Percentiles rank a stretch among this genome's conserved stretches.
Conservation (phyloP, 441 rosid genomes). For the Kokia cookei region DNA sequence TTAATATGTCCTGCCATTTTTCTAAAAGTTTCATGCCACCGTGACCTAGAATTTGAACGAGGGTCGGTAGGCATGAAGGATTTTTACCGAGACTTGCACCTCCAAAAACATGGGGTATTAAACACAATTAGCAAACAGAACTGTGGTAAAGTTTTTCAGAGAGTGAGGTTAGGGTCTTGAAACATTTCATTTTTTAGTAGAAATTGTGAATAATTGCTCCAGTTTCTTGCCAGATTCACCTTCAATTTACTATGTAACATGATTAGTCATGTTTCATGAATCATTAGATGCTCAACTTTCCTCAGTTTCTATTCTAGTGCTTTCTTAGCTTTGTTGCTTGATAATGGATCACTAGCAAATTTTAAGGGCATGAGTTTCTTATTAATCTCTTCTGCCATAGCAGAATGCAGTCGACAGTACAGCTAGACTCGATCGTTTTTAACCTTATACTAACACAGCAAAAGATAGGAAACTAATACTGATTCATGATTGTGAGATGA, state of each 20-base stretch:
- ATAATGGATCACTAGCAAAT: too few species aligned
- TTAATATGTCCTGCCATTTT: constrained; percentile 15
- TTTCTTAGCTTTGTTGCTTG: too few species aligned
- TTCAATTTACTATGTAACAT: constrained; percentile 7
- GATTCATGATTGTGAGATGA: too few species aligned
- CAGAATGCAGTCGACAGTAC: too few species aligned
- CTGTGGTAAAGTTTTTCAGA: constrained; percentile 6
- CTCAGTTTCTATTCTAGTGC: neutral
- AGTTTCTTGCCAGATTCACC: constrained; percentile 1
- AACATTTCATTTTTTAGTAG: neutral
- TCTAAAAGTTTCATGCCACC: constrained; percentile 3
- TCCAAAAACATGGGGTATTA: neutral
- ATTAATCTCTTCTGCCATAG: too few species aligned
- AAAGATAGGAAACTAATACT: too few species aligned
- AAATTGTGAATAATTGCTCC: constrained; percentile 5
- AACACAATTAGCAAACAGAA: constrained; percentile 1
- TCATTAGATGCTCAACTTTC: neutral
- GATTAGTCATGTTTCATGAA: constrained; percentile 1
- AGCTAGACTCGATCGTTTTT: too few species aligned
- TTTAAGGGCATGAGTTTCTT: too few species aligned
- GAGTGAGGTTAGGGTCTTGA: constrained; percentile 3
- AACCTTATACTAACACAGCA: too few species aligned
- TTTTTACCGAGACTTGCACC: neutral
- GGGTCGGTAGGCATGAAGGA: constrained; percentile 3
- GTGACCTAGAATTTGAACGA: constrained; percentile 14